These are phyloP conservation scores for Aspergillus pseudoterreus DNA, from an alignment of 2,329 filamentous ascomycete genomes.

Conservation along the genomic window DNA sequence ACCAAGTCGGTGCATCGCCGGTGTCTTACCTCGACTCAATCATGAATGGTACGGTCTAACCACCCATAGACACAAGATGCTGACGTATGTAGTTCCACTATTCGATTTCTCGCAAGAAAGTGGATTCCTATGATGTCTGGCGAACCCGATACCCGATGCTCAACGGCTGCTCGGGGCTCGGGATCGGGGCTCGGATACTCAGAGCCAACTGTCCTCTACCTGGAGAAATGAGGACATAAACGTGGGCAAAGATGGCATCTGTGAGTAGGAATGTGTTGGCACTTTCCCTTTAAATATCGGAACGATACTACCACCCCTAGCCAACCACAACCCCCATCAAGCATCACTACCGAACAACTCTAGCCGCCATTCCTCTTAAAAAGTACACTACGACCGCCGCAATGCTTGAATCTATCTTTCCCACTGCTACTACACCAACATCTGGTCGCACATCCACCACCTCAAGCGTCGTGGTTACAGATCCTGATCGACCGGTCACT, in stretches of 20 bases:
- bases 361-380: neutral
- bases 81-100: constrained; percentile 17
- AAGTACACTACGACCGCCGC: neutral
- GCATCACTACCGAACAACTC: neutral
- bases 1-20: constrained; percentile 16
- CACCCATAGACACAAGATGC: neutral
- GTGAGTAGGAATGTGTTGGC: neutral
- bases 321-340: neutral
- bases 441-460: constrained; percentile 14
- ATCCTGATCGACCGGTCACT: neutral
- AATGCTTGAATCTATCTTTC: constrained; percentile 12
- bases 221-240: neutral
- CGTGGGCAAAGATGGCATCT: neutral
- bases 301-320: neutral
- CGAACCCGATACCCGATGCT: neutral
- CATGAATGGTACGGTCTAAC: constrained; percentile 22
- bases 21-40: constrained; percentile 27
- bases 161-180: neutral
- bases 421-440: constrained; percentile 16
- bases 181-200: neutral
- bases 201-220: neutral
- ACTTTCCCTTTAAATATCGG: neutral
- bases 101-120: constrained; percentile 16
- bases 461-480: constrained; percentile 1
- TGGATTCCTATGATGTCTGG: neutral